phyloP scores from a whole-genome alignment of 805 yeast genomes.

The Nakazawaea sp. region DNA sequence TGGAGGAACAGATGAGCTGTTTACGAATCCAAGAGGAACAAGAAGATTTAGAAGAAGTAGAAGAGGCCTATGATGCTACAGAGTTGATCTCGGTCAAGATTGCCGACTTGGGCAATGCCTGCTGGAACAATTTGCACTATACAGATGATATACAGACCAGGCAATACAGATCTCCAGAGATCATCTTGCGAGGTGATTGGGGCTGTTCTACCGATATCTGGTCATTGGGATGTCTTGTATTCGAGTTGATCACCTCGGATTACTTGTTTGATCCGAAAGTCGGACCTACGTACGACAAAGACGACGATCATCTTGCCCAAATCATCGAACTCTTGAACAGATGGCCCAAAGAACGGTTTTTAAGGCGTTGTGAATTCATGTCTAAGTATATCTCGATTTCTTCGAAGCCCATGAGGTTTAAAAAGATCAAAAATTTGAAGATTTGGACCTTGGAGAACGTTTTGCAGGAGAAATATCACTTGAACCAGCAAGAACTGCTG shows the following conservation, averaged over 20 bases:
- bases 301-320: constrained; percentile 96
- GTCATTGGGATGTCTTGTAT: constrained; percentile 90
- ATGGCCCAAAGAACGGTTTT: constrained; percentile 42
- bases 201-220: constrained; percentile 94
- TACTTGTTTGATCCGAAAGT: constrained; percentile 86
- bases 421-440: constrained; percentile 39
- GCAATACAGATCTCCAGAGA: constrained; percentile 89
- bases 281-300: constrained; percentile 72
- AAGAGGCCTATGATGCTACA: constrained; percentile 12
- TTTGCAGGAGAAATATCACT: constrained; percentile 40
- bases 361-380: constrained; percentile 31
- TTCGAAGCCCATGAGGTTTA: constrained; percentile 23
- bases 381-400: constrained; percentile 33
- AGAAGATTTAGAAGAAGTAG: neutral
- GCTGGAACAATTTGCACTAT: constrained; percentile 74
- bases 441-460: constrained; percentile 46
- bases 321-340: constrained; percentile 77
- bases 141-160: constrained; percentile 62
- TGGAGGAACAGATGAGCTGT: constrained; percentile 1
- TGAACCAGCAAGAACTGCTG: constrained; percentile 28
- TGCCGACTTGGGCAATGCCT: constrained; percentile 92
- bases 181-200: constrained; percentile 75
- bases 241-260: constrained; percentile 91
- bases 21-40: constrained; percentile 23
- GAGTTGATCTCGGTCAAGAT: constrained; percentile 73